These are phyloP conservation scores for Lipomyces anomalus DNA, from an alignment of 805 yeast species.

Conservation along the genomic window DNA sequence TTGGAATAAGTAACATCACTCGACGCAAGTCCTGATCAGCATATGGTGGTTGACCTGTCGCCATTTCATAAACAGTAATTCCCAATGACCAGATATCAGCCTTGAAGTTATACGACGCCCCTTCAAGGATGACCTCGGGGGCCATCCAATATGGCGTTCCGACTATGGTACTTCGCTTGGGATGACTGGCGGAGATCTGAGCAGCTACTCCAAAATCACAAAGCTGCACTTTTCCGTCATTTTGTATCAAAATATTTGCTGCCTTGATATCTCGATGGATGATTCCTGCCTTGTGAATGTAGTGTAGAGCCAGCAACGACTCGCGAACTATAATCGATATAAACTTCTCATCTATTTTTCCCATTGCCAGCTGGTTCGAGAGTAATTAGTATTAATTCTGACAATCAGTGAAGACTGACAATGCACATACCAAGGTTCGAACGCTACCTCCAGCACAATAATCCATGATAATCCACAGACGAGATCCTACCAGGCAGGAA, in stretches of 20 bases:
- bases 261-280: conserved; percentile 96
- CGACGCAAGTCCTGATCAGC: conserved; percentile 90
- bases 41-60: conserved; percentile 96
- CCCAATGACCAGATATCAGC: conserved; percentile 99
- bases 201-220: conserved; percentile 99
- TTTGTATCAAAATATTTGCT: conserved; percentile 84
- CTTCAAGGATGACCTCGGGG: conserved; percentile 43
- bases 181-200: conserved; percentile 64
- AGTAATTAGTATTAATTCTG: neutral
- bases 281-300: conserved; percentile 82
- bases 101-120: conserved; percentile 48
- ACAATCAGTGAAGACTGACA: conserved; percentile 2
- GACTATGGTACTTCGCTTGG: conserved; percentile 89
- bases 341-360: conserved; percentile 77
- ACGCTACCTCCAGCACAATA: conserved; percentile 95
- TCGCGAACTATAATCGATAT: conserved; percentile 83
- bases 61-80: conserved; percentile 86
- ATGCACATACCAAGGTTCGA: conserved; percentile 51
- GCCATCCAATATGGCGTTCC: conserved; percentile 57
- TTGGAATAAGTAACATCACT: conserved; percentile 90
- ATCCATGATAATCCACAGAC: conserved; percentile 96
- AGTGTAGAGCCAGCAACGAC: conserved; percentile 65
- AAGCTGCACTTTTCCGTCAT: conserved; percentile 82
- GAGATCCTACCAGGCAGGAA: conserved; percentile 78
- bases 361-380: conserved; percentile 33